Evolutionary conservation across 2,329 filamentous ascomycete genomes (phyloP), one percentile per base, ranked within the genome.

Genomic region (Aurifilum marmelostoma): DNA sequence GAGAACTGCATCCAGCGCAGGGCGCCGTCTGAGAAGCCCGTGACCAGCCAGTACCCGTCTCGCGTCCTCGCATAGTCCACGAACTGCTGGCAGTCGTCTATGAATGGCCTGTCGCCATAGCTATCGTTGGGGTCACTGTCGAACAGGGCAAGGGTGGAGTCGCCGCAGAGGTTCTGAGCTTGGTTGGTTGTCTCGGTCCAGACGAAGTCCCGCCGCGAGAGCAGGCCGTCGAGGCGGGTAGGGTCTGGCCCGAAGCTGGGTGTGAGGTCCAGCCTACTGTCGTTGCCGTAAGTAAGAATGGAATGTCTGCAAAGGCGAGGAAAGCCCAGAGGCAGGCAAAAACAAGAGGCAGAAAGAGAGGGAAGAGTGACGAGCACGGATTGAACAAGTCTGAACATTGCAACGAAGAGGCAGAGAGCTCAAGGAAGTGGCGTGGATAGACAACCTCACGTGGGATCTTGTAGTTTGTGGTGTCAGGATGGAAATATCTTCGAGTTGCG

Each of bases 11-110:
- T 32, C 68, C 68, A 70, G 34, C 41, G 34, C 27, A 5, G 14
- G 12, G n/a, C 59, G 9, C 32, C n/a, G 27, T 37, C 47, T 11
- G 56, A 21, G 27, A 70, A 70, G 24, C 43, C 56, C n/a, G 65
- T 67, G 43, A 70, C 65, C 24, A 70, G 61, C 68, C 68, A 70
- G 61, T 65, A 67, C 16, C 68, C 68, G 37, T 70, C 39, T 16
- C 65, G 52, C 27, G 50, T 39, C 43, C 27, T 34, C 37, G 47
- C 63, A 24, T 52, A 67, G 52, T 62, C 34, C 54, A 60, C 54
- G 37, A 70, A 70, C 14, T 54, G 59, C 62, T 29, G 32, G 39
- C 68, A 70, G 61, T 67, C 59, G 11, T 27, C 39, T 6, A 62
- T 34, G 6, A 16, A 21, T 6, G 66, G 61, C 61, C 65, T 54